Evolutionary conservation across 2,329 filamentous ascomycete genomes (phyloP), one percentile per base, ranked within the genome.

Genomic region (Ustilaginoidea virens): DNA sequence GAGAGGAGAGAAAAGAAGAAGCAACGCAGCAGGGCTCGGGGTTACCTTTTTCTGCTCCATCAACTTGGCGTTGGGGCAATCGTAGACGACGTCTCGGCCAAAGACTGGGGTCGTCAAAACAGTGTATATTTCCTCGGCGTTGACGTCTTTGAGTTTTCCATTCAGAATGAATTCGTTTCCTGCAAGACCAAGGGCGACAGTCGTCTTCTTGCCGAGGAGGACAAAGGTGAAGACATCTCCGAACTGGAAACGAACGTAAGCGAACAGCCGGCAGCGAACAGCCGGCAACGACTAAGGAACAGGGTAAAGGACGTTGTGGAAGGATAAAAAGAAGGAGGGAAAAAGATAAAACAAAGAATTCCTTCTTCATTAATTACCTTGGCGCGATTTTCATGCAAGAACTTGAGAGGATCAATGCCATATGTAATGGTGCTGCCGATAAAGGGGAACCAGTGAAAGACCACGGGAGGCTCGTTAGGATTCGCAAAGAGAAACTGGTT

Each of bases 361-460:
- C n/a, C n/a, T n/a, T n/a, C n/a, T n/a, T n/a, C n/a, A n/a, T n/a
- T n/a, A 51, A 58, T 36, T 45, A 85, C 80, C 75, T 92, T 92
- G 44, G 69, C 64, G 43, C 74, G 74, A 56, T 69, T 69, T 50
- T 64, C 74, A 69, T 43, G 64, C 61, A 94, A 93, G 67, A 94
- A 96, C 29, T 63, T 65, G 47, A 82, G 86, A 11, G 87, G 87
- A 47, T 96, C 83, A 56, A 94, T 94, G 53, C 87, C 87, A 58
- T 96, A 98, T 25, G 73, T 80, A 44, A 96, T 64, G 35, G 90
- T 94, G 61, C 78, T 94, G 39, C 87, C 87, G 45, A 98, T 66
- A 41, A 92, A 57, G 34, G 80, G 81, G 46, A 87, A 66, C 69
- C 71, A 80, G 53, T 83, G 78, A 53, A 86, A 87, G 36, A 87